Conservation (phyloP, 345 rosid genomes). For the Salix brachista region DNA sequence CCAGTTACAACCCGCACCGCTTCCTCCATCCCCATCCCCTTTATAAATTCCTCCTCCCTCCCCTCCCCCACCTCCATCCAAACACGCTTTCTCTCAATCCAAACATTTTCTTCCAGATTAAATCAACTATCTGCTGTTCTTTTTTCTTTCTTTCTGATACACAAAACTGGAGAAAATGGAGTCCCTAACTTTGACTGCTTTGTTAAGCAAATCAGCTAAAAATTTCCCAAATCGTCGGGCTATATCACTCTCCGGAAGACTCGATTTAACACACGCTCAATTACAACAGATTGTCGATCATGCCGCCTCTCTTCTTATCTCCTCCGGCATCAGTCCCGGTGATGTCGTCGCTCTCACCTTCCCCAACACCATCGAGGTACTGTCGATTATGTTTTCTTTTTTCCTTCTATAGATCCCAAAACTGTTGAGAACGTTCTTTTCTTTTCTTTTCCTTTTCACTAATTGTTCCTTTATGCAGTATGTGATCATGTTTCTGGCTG, state of each 20-base stretch:
- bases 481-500: slow-evolving; percentile 67
- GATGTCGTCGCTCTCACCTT: slow-evolving; percentile 67
- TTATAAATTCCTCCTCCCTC: neutral
- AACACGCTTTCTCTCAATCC: too few species aligned
- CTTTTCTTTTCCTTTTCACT: neutral
- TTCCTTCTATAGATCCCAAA: neutral
- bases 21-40: too few species aligned
- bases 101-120: too few species aligned
- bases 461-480: slow-evolving; percentile 34
- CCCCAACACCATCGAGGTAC: slow-evolving; percentile 68
- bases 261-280: slow-evolving; percentile 42
- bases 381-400: neutral
- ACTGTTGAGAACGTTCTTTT: neutral
- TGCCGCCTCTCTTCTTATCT: slow-evolving; percentile 51
- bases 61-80: too few species aligned
- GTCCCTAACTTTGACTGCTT: slow-evolving; percentile 37
- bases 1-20: neutral
- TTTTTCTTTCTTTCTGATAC: too few species aligned
- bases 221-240: slow-evolving; percentile 44
- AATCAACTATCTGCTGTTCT: too few species aligned
- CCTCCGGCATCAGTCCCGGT: slow-evolving; percentile 46
- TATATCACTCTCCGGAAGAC: slow-evolving; percentile 36
- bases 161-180: slow-evolving; percentile 25
- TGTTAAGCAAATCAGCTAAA: slow-evolving; percentile 39
- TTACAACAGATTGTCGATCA: slow-evolving; percentile 43